phyloP scores from a whole-genome alignment of 345 rosid species.

The Hypericum perforatum region DNA sequence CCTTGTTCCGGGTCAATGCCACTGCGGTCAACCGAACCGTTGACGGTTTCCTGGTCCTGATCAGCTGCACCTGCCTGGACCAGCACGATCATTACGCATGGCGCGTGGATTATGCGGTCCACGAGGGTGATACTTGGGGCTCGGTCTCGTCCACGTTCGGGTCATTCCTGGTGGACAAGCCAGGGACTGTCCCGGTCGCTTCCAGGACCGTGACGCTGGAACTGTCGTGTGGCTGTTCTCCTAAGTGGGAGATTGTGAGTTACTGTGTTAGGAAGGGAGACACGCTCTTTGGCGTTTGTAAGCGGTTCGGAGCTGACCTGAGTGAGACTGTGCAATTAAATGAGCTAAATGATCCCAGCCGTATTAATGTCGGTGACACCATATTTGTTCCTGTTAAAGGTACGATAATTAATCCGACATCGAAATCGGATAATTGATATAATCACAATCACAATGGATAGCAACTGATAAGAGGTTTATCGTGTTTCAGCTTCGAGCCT shows the following conservation, averaged over 20 bases:
- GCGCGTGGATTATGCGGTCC: slow-evolving; percentile 20
- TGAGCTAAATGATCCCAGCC: slow-evolving; percentile 10
- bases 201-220: slow-evolving; percentile 14
- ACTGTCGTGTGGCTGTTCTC: slow-evolving; percentile 21
- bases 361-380: slow-evolving; percentile 15
- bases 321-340: slow-evolving; percentile 15
- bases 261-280: slow-evolving; percentile 20
- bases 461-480: too few species aligned
- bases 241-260: slow-evolving; percentile 5
- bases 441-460: too few species aligned
- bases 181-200: slow-evolving; percentile 4
- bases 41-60: slow-evolving; percentile 20
- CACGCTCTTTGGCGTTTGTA: slow-evolving; percentile 16
- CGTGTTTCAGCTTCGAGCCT: slow-evolving; percentile 10
- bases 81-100: slow-evolving; percentile 6
- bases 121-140: slow-evolving; percentile 19
- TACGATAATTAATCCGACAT: slow-evolving; percentile 3
- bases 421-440: too few species aligned
- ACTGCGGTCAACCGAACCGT: slow-evolving; percentile 10
- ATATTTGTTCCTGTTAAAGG: slow-evolving; percentile 17
- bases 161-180: slow-evolving; percentile 12
- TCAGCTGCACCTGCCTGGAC: slow-evolving; percentile 20
- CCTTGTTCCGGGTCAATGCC: slow-evolving; percentile 18
- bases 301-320: slow-evolving; percentile 11
- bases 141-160: slow-evolving; percentile 13